A percentile compares a stretch with the other conserved stretches of the same genome.
Conservation (phyloP, 371 early-diverging fungal genomes). For the Apophysomyces sp. region DNA sequence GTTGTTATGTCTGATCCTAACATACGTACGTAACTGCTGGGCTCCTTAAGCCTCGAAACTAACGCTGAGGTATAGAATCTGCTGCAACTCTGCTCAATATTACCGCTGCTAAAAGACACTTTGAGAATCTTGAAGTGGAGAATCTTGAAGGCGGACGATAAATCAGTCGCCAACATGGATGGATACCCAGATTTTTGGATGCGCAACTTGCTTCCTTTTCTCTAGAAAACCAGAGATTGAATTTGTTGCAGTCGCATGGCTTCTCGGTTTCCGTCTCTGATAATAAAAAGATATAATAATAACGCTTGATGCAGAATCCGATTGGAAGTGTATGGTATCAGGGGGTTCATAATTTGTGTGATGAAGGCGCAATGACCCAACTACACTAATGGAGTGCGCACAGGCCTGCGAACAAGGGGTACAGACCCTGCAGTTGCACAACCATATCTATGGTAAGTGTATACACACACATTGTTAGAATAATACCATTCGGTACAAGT, state of each 20-base stretch:
- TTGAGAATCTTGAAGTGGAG: slow-evolving; percentile 74
- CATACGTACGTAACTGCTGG: slow-evolving; percentile 71
- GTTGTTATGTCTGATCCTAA: slow-evolving; percentile 88
- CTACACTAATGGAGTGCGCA: too few relatives aligned
- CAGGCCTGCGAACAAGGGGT: too few relatives aligned
- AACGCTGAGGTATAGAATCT: slow-evolving; percentile 59
- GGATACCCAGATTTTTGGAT: not conserved
- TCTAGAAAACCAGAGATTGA: not conserved
- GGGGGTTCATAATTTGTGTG: too few relatives aligned
- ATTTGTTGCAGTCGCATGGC: not conserved
- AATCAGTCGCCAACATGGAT: not conserved
- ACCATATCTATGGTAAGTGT: too few relatives aligned
- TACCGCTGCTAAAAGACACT: slow-evolving; percentile 81
- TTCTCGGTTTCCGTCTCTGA: too few relatives aligned
- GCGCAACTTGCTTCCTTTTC: not conserved
- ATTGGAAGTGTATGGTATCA: too few relatives aligned
- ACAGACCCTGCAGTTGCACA: too few relatives aligned
- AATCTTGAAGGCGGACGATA: slow-evolving; percentile 1
- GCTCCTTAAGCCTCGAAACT: not conserved
- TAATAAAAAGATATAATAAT: too few relatives aligned
- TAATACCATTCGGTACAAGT: too few relatives aligned
- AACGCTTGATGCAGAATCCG: too few relatives aligned
- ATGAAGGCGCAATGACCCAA: too few relatives aligned
- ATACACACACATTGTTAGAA: too few relatives aligned
- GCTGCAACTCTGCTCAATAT: slow-evolving; percentile 86